Evolutionary conservation across 2,329 filamentous ascomycete species (phyloP).

Genomic region (Dactylellina drechsleri): DNA sequence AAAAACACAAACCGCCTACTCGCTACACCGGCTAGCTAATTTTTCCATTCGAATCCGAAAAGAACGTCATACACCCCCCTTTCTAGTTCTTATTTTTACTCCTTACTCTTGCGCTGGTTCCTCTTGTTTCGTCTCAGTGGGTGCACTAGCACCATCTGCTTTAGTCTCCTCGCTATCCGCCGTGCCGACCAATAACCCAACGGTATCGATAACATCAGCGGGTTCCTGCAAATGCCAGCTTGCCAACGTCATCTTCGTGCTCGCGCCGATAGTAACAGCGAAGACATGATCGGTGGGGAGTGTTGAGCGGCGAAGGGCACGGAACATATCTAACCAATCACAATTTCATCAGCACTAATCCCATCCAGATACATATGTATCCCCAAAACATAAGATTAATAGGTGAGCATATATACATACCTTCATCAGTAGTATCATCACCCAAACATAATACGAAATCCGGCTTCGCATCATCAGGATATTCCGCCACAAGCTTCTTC

Average conservation of each 20-base stretch:
- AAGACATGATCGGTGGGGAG: conserved; percentile 74
- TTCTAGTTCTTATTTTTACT: background rate
- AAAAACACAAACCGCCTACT: too few relatives aligned
- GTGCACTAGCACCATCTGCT: background rate
- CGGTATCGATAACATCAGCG: conserved; percentile 79
- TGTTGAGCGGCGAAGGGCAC: conserved; percentile 72
- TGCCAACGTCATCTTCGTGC: conserved; percentile 89
- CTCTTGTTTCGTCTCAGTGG: conserved; percentile 6
- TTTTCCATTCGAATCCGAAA: too few relatives aligned
- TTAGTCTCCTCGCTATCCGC: conserved; percentile 23
- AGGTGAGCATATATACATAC: conserved; percentile 72
- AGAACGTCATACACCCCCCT: too few relatives aligned
- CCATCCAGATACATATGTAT: too few relatives aligned
- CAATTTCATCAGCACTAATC: background rate
- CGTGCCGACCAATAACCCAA: conserved; percentile 67
- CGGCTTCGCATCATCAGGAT: conserved; percentile 69
- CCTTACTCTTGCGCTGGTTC: conserved; percentile 24
- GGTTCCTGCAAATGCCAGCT: conserved; percentile 91
- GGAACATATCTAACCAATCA: conserved; percentile 75
- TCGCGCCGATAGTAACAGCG: conserved; percentile 89
- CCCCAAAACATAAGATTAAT: too few relatives aligned
- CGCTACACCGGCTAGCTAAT: too few relatives aligned
- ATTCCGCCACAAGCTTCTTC: conserved; percentile 80
- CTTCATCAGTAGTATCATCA: conserved; percentile 97
- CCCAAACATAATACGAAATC: conserved; percentile 92